Evolutionary conservation across 345 rosid species (phyloP).

Genomic region (Syzygium aromaticum): DNA sequence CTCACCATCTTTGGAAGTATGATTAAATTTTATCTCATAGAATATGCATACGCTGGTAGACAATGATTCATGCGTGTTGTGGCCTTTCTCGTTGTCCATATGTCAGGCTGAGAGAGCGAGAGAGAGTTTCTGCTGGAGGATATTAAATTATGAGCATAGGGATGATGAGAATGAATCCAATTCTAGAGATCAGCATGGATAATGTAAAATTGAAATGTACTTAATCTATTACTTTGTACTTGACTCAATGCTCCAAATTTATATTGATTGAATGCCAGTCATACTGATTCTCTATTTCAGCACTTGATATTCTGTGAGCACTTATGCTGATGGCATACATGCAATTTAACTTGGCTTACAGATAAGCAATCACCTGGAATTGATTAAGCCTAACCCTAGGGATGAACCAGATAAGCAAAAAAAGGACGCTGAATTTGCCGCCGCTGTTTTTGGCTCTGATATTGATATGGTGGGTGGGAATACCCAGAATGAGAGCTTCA

Average conservation of each 20-base stretch:
- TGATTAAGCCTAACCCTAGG: slow-evolving; percentile 84
- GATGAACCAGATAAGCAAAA: slow-evolving; percentile 83
- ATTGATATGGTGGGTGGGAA: slow-evolving; percentile 73
- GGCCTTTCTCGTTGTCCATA: not conserved
- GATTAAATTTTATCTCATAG: not conserved
- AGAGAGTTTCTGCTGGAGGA: not conserved
- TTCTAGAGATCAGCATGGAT: not conserved
- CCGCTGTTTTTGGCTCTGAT: slow-evolving; percentile 77
- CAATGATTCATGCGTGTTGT: not conserved
- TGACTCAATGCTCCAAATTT: not conserved
- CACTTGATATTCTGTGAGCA: not conserved
- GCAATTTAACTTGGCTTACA: slow-evolving; percentile 10
- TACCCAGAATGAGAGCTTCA: slow-evolving; percentile 62
- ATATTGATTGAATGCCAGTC: not conserved
- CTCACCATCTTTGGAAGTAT: not conserved
- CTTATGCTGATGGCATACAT: not conserved
- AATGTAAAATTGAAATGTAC: not conserved
- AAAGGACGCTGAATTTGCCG: slow-evolving; percentile 83
- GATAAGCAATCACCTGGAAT: slow-evolving; percentile 96
- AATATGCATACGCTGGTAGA: not conserved
- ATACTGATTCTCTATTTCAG: slow-evolving; percentile 1
- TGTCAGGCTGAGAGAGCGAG: not conserved
- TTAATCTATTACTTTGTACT: not conserved
- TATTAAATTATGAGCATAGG: not conserved
- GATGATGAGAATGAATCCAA: not conserved